A percentile compares a stretch with the other conserved stretches of the same genome.
Conservation (phyloP, 2,329 filamentous ascomycete species). For the Venturia aucupariae region DNA sequence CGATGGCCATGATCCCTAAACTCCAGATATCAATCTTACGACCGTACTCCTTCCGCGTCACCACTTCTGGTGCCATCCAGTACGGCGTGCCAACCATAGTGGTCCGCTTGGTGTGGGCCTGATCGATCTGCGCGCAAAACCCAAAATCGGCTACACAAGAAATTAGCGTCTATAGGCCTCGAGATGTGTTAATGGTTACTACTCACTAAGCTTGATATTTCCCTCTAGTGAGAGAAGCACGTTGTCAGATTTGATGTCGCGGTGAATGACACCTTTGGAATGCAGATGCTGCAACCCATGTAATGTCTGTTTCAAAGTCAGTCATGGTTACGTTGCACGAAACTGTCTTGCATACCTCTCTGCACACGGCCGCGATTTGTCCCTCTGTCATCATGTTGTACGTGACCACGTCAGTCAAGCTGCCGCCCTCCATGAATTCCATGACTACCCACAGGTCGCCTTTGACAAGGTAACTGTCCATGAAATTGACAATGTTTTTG, state of each 20-base stretch:
- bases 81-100: slow-evolving; percentile 99
- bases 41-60: slow-evolving; percentile 94
- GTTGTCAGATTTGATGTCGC: slow-evolving; percentile 99
- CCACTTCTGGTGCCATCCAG: slow-evolving; percentile 99
- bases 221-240: slow-evolving; percentile 89
- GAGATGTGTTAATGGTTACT: slow-evolving; percentile 27
- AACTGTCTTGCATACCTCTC: slow-evolving; percentile 50
- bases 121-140: slow-evolving; percentile 97
- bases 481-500: slow-evolving; percentile 98
- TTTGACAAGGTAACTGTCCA: slow-evolving; percentile 85
- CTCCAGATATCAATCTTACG: slow-evolving; percentile 99
- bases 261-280: slow-evolving; percentile 95
- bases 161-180: slow-evolving; percentile 27
- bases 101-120: slow-evolving; percentile 91
- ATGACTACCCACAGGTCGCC: slow-evolving; percentile 98
- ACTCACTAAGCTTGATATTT: slow-evolving; percentile 91
- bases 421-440: slow-evolving; percentile 99
- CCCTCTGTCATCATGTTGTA: slow-evolving; percentile 99
- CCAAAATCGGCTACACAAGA: slow-evolving; percentile 73
- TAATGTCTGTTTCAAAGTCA: slow-evolving; percentile 50
- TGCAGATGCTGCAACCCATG: slow-evolving; percentile 90
- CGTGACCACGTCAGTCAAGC: slow-evolving; percentile 93
- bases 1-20: slow-evolving; percentile 97
- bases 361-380: slow-evolving; percentile 91
- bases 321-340: slow-evolving; percentile 11